Conservation (phyloP, 257 asterid genomes). For the Petunia axillaris region DNA sequence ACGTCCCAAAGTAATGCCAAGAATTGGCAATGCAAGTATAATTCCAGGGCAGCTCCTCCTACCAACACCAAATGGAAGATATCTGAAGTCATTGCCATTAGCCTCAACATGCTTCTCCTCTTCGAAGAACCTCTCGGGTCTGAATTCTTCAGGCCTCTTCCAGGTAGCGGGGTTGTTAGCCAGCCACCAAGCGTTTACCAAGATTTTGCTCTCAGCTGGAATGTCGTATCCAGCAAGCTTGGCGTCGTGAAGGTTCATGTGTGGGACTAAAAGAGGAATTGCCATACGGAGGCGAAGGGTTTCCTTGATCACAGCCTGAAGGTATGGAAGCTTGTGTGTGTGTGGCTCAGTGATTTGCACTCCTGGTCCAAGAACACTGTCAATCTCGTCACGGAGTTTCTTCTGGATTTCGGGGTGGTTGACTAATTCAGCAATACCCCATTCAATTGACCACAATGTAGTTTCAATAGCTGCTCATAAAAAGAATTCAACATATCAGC, state of each 20-base stretch:
- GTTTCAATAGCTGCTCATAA: conserved; percentile 77
- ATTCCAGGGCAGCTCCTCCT: conserved; percentile 94
- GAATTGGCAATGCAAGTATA: conserved; percentile 76
- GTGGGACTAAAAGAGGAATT: conserved; percentile 81
- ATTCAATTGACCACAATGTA: conserved; percentile 85
- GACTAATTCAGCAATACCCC: conserved; percentile 86
- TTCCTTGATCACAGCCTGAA: conserved; percentile 83
- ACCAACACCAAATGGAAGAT: conserved; percentile 81
- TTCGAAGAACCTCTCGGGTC: conserved; percentile 80
- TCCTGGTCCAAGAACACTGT: conserved; percentile 67
- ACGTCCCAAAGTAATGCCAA: conserved; percentile 73
- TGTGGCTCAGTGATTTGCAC: conserved; percentile 73
- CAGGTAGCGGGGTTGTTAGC: conserved; percentile 73
- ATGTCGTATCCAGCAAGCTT: conserved; percentile 71
- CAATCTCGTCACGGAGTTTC: conserved; percentile 67
- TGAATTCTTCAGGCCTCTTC: conserved; percentile 84
- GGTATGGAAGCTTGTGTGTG: conserved; percentile 64
- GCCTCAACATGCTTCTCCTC: conserved; percentile 85
- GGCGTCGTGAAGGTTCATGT: conserved; percentile 91
- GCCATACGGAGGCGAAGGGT: conserved; percentile 86
- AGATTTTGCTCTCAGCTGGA: conserved; percentile 88
- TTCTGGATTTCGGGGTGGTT: conserved; percentile 79
- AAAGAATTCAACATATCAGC: not conserved
- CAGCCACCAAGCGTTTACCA: conserved; percentile 84
- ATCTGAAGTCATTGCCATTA: conserved; percentile 73